Conservation (phyloP, 2,329 filamentous ascomycete genomes). For the Ceratocystis albifundus region DNA sequence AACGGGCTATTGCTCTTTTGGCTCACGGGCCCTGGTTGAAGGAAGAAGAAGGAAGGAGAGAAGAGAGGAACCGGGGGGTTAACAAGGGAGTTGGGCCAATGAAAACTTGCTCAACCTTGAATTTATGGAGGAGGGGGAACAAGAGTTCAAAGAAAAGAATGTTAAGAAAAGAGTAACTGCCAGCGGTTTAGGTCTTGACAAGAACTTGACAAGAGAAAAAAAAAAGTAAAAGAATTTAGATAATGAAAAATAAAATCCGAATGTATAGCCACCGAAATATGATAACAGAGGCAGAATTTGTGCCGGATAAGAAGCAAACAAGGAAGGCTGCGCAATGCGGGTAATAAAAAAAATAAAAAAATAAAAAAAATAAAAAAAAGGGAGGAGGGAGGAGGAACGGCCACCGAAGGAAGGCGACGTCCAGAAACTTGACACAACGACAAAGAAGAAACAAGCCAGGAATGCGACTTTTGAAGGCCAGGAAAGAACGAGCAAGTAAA, state of each 20-base stretch:
- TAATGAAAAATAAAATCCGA: neutral
- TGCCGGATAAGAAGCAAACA: neutral
- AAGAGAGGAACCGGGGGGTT: constrained; percentile 16
- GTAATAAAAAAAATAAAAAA: neutral
- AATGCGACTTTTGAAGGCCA: neutral
- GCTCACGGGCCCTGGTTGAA: constrained; percentile 15
- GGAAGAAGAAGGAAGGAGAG: constrained; percentile 3
- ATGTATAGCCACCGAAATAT: neutral
- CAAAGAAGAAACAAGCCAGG: neutral
- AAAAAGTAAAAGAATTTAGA: neutral
- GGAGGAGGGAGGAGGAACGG: neutral
- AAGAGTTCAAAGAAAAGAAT: neutral
- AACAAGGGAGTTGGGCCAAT: constrained; percentile 30
- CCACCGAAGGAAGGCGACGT: neutral
- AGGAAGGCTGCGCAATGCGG: neutral
- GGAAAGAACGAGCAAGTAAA: neutral
- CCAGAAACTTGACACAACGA: neutral
- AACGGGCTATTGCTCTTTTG: constrained; percentile 5
- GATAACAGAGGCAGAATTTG: neutral
- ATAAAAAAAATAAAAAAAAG: too few species aligned
- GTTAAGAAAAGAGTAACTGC: neutral
- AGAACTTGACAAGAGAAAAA: neutral
- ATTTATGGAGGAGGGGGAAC: constrained; percentile 1
- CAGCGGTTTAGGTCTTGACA: too few species aligned
- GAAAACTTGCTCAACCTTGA: constrained; percentile 36